Evolutionary conservation across 176 grass and related monocot species (phyloP).

Genomic region (Cenchrus purpureus): DNA sequence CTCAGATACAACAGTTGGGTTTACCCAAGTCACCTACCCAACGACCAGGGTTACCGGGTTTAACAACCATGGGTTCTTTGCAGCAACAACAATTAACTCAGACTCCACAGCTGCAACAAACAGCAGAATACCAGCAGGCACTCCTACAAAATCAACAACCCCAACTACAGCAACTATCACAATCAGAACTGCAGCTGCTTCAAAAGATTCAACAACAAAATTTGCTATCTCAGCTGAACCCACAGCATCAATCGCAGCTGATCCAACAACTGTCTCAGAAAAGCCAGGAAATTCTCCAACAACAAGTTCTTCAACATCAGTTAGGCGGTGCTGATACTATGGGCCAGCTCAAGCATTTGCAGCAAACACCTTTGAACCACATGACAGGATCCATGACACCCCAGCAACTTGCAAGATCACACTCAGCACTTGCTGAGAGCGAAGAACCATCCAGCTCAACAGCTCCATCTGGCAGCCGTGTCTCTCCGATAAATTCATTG

Average conservation of each 20-base stretch:
- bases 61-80: constrained; percentile 48
- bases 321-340: constrained; percentile 45
- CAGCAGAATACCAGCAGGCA: constrained; percentile 76
- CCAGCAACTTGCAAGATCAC: constrained; percentile 69
- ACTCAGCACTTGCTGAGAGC: constrained; percentile 58
- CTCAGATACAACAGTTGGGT: constrained; percentile 72
- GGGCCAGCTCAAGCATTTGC: constrained; percentile 62
- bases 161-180: constrained; percentile 75
- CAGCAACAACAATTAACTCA: constrained; percentile 59
- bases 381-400: constrained; percentile 51
- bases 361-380: constrained; percentile 51
- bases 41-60: constrained; percentile 40
- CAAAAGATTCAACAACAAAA: constrained; percentile 98
- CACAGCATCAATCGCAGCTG: constrained; percentile 74
- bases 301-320: constrained; percentile 74
- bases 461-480: constrained; percentile 56
- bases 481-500: constrained; percentile 65
- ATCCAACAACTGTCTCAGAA: constrained; percentile 78
- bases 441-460: constrained; percentile 66
- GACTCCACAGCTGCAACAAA: constrained; percentile 61
- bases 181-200: constrained; percentile 86
- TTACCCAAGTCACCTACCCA: constrained; percentile 62
- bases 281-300: constrained; percentile 69
- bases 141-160: constrained; percentile 80
- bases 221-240: constrained; percentile 79